phyloP scores from a whole-genome alignment of 2,329 filamentous ascomycete species.

The Colletotrichum sp. region DNA sequence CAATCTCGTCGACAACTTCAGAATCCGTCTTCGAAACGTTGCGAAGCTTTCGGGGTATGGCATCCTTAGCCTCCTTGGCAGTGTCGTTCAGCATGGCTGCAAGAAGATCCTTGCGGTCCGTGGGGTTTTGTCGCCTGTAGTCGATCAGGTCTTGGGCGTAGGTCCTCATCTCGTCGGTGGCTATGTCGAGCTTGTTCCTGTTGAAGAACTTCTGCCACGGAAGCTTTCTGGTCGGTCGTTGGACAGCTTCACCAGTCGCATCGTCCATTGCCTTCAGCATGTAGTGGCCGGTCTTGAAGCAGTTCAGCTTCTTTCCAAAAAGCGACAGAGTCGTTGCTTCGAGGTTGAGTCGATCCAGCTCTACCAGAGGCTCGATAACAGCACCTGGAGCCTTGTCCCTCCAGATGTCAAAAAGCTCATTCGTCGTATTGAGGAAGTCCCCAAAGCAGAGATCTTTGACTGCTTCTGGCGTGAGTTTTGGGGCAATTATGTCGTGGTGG shows the following conservation, averaged over 20 bases:
- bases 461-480: too few relatives aligned
- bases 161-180: constrained; percentile 58
- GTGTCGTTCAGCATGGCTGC: constrained; percentile 57
- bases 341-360: constrained; percentile 59
- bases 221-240: constrained; percentile 54
- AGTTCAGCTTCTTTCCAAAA: constrained; percentile 56
- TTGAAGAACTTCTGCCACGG: constrained; percentile 57
- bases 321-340: constrained; percentile 55
- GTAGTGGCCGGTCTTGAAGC: too few relatives aligned
- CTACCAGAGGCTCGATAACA: constrained; percentile 48
- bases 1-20: constrained; percentile 71
- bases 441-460: too few relatives aligned
- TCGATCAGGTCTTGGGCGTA: constrained; percentile 63
- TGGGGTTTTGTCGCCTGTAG: constrained; percentile 57
- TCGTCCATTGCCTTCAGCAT: constrained; percentile 60
- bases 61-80: too few relatives aligned
- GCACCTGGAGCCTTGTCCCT: constrained; percentile 37
- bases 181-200: constrained; percentile 55
- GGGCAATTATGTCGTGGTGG: constrained; percentile 57
- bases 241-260: constrained; percentile 60
- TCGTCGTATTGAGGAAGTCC: constrained; percentile 53
- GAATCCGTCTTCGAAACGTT: constrained; percentile 37
- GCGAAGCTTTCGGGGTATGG: too few relatives aligned
- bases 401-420: constrained; percentile 58
- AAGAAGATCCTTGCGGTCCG: constrained; percentile 64